Base-by-base conservation (phyloP, 306 rosid genomes). In the Cucurbita maxima region DNA sequence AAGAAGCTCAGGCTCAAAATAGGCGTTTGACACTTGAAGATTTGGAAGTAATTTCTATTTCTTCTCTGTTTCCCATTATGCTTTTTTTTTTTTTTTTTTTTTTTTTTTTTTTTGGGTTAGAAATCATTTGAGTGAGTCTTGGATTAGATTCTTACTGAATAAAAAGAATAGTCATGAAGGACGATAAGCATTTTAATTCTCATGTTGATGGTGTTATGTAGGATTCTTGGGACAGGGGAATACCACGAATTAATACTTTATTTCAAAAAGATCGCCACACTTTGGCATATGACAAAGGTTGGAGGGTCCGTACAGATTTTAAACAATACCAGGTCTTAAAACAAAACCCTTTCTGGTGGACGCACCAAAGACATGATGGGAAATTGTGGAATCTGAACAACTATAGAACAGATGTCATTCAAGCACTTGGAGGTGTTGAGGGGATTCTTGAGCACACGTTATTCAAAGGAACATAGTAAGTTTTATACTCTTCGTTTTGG, bases 191-290 rank as follows among this genome's bases (percentile, higher is more conserved):
- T 37, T 36, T 8, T 48, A 73, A 60, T 3, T 61, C 18, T 62
- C 16, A 48, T 51, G 36, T 75, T 34, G 37, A 50, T 74, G 75
- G 37, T 69, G 14, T 73, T 77, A 25, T 74, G 54, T 87, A 94
- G 98, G 99, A 95, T 78, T 95, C 97, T n/a, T 91, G 99, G 99
- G 99, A 95, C 78, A 83, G 97, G 79, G 99, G 99, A 79, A 95
- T 95, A 73, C 99, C 99, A 0, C 99, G 99, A 30, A 95, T 95
- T 54, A 95, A 95, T 83, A 95, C 99, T n/a, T 74, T 95, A 84
- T 95, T 95, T 81, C 99, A 95, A 82, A 95, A 95, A 87, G 99
- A 95, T 52, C 82, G 99, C 13, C 99, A 94, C 87, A 94, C 99
- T 11, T 79, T 94, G 83, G 99, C 99, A 51, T 94, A 94, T 86